Evolutionary conservation across 169 alveolate genomes (phyloP).

Genomic region (Cryptosporidium ubiquitum): DNA sequence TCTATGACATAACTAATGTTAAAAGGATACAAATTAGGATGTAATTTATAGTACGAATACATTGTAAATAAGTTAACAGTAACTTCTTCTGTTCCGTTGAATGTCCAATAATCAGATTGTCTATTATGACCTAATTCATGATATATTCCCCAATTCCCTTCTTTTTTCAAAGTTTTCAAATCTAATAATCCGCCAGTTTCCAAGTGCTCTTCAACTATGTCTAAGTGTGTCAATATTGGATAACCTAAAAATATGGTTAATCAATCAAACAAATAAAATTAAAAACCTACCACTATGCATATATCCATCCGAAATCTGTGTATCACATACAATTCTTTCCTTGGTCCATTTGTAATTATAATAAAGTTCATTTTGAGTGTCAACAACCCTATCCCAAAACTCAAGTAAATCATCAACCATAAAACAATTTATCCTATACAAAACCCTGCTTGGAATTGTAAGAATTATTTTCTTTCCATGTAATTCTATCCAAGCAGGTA

Average conservation of each 20-base stretch:
- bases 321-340: slow-evolving; percentile 66
- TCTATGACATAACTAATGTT: slow-evolving; percentile 33
- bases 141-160: slow-evolving; percentile 65
- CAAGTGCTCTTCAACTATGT: slow-evolving; percentile 19
- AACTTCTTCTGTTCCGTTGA: slow-evolving; percentile 68
- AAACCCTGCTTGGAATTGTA: slow-evolving; percentile 34
- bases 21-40: slow-evolving; percentile 28
- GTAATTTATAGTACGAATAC: slow-evolving; percentile 39
- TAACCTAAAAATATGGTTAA: slow-evolving; percentile 16
- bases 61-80: slow-evolving; percentile 59
- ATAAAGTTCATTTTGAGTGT: slow-evolving; percentile 45
- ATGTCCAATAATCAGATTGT: slow-evolving; percentile 55
- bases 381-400: slow-evolving; percentile 63
- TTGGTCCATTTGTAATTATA: slow-evolving; percentile 26
- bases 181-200: slow-evolving; percentile 15
- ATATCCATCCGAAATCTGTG: slow-evolving; percentile 64
- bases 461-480: slow-evolving; percentile 53
- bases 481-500: slow-evolving; percentile 46
- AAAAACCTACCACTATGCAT: slow-evolving; percentile 73
- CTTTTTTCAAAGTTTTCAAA: not conserved
- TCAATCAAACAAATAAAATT: not conserved
- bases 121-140: slow-evolving; percentile 74
- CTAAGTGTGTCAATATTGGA: slow-evolving; percentile 64
- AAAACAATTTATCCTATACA: not conserved
- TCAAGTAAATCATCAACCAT: slow-evolving; percentile 12